A percentile compares a stretch with the other conserved stretches of the same genome.
phyloP scores from a whole-genome alignment of 495 filamentous ascomycete species.

The Symbiotaphrina buchneri region DNA sequence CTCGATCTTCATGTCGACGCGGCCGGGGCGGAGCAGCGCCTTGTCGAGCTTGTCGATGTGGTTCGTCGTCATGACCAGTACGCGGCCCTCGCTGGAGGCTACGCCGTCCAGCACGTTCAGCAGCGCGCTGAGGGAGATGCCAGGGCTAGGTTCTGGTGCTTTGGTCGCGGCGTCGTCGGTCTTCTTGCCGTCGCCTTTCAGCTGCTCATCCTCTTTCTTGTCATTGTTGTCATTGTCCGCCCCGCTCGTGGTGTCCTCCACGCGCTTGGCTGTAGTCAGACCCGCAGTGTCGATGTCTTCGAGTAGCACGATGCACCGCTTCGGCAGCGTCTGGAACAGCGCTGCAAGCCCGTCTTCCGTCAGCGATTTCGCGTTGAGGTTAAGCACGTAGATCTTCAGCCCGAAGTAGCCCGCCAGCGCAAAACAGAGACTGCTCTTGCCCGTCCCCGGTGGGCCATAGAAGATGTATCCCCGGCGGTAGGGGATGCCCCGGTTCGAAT shows the following conservation, averaged over 20 bases:
- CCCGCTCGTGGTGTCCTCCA: not conserved
- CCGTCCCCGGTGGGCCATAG: constrained; percentile 8
- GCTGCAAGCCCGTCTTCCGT: constrained; percentile 48
- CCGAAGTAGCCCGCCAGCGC: constrained; percentile 51
- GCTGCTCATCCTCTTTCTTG: constrained; percentile 11
- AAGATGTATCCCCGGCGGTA: constrained; percentile 5
- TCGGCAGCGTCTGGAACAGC: constrained; percentile 46
- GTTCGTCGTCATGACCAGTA: constrained; percentile 76
- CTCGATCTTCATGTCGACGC: constrained; percentile 51
- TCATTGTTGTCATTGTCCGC: constrained; percentile 1
- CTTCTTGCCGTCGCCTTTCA: constrained; percentile 14
- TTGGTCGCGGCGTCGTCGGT: constrained; percentile 12
- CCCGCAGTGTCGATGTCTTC: constrained; percentile 55
- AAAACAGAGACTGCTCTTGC: constrained; percentile 27
- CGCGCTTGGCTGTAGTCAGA: constrained; percentile 22
- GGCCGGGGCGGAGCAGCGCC: constrained; percentile 53
- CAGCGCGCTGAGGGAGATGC: constrained; percentile 43
- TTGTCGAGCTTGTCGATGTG: constrained; percentile 53
- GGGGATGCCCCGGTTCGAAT: constrained; percentile 33
- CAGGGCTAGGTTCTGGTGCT: no score
- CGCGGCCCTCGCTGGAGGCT: constrained; percentile 50
- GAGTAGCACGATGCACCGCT: constrained; percentile 45
- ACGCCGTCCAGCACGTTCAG: constrained; percentile 68
- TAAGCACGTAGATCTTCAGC: constrained; percentile 47
- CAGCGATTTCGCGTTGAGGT: constrained; percentile 33